Percentiles rank a stretch among this genome's conserved stretches.
Evolutionary conservation across 1,284 basidiomycete genomes (phyloP).

Genomic region (Porogramme epimiltina): DNA sequence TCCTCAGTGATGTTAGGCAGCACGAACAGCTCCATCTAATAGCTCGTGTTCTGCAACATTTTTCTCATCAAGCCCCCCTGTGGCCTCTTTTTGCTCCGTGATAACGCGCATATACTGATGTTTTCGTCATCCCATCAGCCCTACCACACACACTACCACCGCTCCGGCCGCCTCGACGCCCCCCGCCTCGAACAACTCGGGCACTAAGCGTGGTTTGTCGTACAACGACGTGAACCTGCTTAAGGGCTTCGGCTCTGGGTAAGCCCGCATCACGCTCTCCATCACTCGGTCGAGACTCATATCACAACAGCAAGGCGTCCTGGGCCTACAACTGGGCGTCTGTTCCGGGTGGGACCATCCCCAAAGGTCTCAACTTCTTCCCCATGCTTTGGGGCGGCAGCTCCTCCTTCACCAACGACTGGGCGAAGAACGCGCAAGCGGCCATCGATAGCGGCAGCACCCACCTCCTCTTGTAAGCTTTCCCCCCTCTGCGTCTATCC

Average conservation of each 20-base stretch:
- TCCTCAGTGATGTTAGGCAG: too few species aligned
- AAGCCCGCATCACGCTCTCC: too few species aligned
- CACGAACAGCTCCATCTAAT: too few species aligned
- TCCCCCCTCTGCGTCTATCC: not conserved
- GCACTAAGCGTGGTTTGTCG: slow-evolving; percentile 33
- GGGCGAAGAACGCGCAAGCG: slow-evolving; percentile 27
- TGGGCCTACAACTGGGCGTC: slow-evolving; percentile 35
- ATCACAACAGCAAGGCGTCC: slow-evolving; percentile 15
- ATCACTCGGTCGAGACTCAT: too few species aligned
- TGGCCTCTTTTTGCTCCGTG: too few species aligned
- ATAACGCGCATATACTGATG: too few species aligned
- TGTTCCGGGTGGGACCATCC: slow-evolving; percentile 21
- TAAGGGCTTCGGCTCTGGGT: slow-evolving; percentile 24
- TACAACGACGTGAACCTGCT: slow-evolving; percentile 31
- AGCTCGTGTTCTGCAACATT: too few species aligned
- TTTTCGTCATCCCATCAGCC: too few species aligned
- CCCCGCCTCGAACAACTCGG: not conserved
- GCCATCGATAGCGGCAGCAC: slow-evolving; percentile 32
- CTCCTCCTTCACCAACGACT: slow-evolving; percentile 22
- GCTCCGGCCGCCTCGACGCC: not conserved
- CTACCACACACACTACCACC: not conserved
- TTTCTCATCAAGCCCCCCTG: too few species aligned
- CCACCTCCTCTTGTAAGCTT: slow-evolving; percentile 32
- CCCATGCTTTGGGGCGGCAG: slow-evolving; percentile 33
- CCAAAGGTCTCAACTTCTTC: slow-evolving; percentile 24